Evolutionary conservation across 306 rosid genomes (phyloP).

Genomic region (Dalbergia cochinchinensis): DNA sequence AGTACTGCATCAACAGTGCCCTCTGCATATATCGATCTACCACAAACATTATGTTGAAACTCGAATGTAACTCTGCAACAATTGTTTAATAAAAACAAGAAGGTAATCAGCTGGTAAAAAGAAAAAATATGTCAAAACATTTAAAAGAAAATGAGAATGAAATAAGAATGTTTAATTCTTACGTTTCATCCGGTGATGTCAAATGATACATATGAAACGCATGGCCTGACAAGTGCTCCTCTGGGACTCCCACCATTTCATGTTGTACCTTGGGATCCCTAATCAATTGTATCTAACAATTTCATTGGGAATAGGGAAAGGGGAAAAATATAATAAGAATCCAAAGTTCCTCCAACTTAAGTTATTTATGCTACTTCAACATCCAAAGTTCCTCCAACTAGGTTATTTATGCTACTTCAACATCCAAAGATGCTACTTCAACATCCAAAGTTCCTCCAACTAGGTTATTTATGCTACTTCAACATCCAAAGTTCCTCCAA

Average conservation of each 20-base stretch:
- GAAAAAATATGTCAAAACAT: slow-evolving; percentile 14
- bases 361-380: not conserved
- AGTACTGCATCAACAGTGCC: slow-evolving; percentile 89
- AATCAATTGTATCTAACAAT: slow-evolving; percentile 73
- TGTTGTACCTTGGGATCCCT: slow-evolving; percentile 82
- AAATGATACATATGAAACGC: slow-evolving; percentile 94
- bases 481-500: not conserved
- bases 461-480: not conserved
- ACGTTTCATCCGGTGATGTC: slow-evolving; percentile 86
- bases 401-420: not conserved
- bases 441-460: too few species aligned
- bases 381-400: too few species aligned
- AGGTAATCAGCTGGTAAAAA: slow-evolving; percentile 22
- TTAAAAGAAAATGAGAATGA: slow-evolving; percentile 9
- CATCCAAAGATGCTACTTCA: too few species aligned
- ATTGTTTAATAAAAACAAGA: not conserved
- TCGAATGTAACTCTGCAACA: slow-evolving; percentile 88
- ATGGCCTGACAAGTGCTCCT: slow-evolving; percentile 85
- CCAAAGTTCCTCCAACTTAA: not conserved
- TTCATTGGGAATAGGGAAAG: slow-evolving; percentile 17
- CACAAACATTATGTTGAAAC: slow-evolving; percentile 96
- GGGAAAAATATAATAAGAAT: slow-evolving; percentile 31
- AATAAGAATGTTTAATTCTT: slow-evolving; percentile 42
- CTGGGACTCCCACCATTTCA: slow-evolving; percentile 94
- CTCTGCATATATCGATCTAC: slow-evolving; percentile 95